Percentiles rank a stretch among this genome's conserved stretches.
Evolutionary conservation across 1,139 yeast species (phyloP).

Genomic region (Chernovozyma sophiae-reginae): DNA sequence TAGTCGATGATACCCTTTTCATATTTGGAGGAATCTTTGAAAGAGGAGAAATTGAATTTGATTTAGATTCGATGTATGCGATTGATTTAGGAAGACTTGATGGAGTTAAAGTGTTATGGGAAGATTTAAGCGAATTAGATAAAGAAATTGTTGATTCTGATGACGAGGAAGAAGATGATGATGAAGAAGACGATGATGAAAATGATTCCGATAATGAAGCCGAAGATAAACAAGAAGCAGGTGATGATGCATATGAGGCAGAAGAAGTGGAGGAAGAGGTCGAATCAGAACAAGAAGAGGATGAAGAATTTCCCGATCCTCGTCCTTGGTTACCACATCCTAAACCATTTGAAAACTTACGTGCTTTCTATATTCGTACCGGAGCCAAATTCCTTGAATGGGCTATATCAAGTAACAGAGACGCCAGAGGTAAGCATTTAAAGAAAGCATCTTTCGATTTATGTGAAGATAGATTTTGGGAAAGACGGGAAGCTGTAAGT

Average conservation of each 20-base stretch:
- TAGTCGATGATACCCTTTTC: constrained; percentile 77
- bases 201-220: constrained; percentile 62
- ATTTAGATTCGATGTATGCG: constrained; percentile 80
- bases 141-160: constrained; percentile 25
- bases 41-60: constrained; percentile 77
- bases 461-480: constrained; percentile 98
- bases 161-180: constrained; percentile 48
- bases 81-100: constrained; percentile 83
- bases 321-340: constrained; percentile 98
- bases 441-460: constrained; percentile 87
- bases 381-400: constrained; percentile 87
- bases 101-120: constrained; percentile 90
- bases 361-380: constrained; percentile 81
- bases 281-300: constrained; percentile 58
- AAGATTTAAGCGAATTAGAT: constrained; percentile 52
- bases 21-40: constrained; percentile 95
- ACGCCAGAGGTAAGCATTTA: constrained; percentile 86
- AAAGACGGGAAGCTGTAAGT: constrained; percentile 89
- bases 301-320: constrained; percentile 77
- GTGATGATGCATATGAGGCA: constrained; percentile 48
- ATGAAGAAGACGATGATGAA: constrained; percentile 56
- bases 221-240: constrained; percentile 46
- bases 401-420: constrained; percentile 83
- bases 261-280: constrained; percentile 60
- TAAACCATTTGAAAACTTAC: constrained; percentile 82